Conservation (phyloP, 1,139 yeast species). For the Geotrichum bryndzae region DNA sequence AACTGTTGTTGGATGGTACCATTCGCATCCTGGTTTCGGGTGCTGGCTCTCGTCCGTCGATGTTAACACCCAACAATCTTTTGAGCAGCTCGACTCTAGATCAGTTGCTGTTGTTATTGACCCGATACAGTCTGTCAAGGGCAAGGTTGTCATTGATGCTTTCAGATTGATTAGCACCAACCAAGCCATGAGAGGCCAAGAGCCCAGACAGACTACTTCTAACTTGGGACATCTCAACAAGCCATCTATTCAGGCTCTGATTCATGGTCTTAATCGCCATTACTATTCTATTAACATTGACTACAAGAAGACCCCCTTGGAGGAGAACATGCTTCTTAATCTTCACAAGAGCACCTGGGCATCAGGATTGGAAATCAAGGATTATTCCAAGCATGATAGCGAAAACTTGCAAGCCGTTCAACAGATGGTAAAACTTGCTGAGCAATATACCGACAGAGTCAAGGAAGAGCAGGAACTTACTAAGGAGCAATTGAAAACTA, state of each 20-base stretch:
- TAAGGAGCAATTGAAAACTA: conserved; percentile 85
- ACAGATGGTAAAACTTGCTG: conserved; percentile 83
- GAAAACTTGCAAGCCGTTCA: conserved; percentile 68
- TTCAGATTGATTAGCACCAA: conserved; percentile 89
- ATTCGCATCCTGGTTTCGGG: conserved; percentile 96
- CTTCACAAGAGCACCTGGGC: conserved; percentile 97
- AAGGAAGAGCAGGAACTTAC: conserved; percentile 85
- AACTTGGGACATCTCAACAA: conserved; percentile 93
- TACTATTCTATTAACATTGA: conserved; percentile 93
- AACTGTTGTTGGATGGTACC: conserved; percentile 99
- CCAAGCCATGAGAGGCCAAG: conserved; percentile 90
- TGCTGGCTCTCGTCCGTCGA: conserved; percentile 98
- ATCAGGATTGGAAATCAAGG: conserved; percentile 73
- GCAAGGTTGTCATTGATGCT: conserved; percentile 98
- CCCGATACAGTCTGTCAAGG: conserved; percentile 96
- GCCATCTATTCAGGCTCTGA: conserved; percentile 95
- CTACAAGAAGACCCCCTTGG: conserved; percentile 86
- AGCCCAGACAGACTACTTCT: conserved; percentile 96
- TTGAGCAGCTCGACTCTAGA: conserved; percentile 88
- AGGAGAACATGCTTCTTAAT: conserved; percentile 89
- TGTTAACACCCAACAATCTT: conserved; percentile 94
- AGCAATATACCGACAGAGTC: conserved; percentile 82
- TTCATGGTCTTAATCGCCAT: conserved; percentile 95
- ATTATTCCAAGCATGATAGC: conserved; percentile 73
- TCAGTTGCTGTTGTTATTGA: conserved; percentile 98